A percentile compares a stretch with the other conserved stretches of the same genome.
These are phyloP conservation scores for Didymella pinodella DNA, from an alignment of 2,329 filamentous ascomycete genomes.

Conservation along the genomic window DNA sequence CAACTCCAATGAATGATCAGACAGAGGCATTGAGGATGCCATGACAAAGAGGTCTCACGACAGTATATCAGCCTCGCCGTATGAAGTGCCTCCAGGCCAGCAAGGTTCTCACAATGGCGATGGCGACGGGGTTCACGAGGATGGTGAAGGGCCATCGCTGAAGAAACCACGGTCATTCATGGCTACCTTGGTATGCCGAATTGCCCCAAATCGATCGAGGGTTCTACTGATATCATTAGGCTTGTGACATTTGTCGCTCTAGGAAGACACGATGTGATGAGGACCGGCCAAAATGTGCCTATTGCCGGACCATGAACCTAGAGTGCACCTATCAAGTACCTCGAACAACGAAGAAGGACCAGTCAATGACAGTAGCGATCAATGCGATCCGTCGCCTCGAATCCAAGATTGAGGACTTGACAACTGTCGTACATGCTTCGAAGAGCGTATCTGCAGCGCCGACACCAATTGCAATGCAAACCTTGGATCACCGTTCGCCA, in stretches of 20 bases:
- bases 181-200: constrained; percentile 42
- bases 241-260: constrained; percentile 62
- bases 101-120: constrained; percentile 34
- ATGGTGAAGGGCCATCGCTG: constrained; percentile 35
- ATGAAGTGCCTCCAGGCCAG: constrained; percentile 26
- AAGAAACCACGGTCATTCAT: constrained; percentile 50
- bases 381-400: constrained; percentile 63
- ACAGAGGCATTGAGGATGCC: constrained; percentile 31
- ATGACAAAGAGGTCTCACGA: constrained; percentile 49
- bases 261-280: constrained; percentile 65
- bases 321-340: constrained; percentile 63
- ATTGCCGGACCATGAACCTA: constrained; percentile 59
- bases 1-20: constrained; percentile 6
- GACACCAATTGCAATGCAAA: constrained; percentile 5
- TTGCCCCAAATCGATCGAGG: neutral
- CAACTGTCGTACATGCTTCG: constrained; percentile 46
- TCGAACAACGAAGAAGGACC: constrained; percentile 63
- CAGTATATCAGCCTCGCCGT: constrained; percentile 30
- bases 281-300: constrained; percentile 60
- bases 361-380: constrained; percentile 63
- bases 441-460: constrained; percentile 22
- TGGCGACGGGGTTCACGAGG: constrained; percentile 34
- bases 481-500: constrained; percentile 40
- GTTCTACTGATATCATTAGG: constrained; percentile 43
- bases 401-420: constrained; percentile 60